Evolutionary conservation across 495 filamentous ascomycete genomes (phyloP).

Genomic region (Articulospora tetracladia): DNA sequence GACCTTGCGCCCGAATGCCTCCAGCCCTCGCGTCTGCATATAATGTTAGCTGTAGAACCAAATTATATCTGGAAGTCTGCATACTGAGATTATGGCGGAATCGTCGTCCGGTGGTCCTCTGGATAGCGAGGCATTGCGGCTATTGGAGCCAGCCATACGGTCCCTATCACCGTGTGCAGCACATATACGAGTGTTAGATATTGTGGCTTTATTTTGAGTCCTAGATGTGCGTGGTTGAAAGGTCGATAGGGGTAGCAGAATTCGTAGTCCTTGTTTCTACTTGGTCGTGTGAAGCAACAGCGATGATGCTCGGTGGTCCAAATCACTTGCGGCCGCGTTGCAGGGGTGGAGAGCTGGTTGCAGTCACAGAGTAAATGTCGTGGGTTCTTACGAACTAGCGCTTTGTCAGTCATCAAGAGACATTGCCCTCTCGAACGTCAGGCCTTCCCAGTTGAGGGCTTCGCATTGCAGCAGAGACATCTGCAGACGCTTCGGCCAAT

Average conservation of each 20-base stretch:
- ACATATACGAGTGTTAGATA: slow-evolving; percentile 14
- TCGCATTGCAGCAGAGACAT: too few relatives aligned
- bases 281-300: slow-evolving; percentile 22
- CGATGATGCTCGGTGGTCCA: slow-evolving; percentile 15
- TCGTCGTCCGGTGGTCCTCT: slow-evolving; percentile 34
- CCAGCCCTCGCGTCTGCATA: slow-evolving; percentile 74
- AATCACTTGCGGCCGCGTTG: neutral
- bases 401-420: too few relatives aligned
- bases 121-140: slow-evolving; percentile 44
- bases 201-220: neutral
- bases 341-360: neutral
- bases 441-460: too few relatives aligned
- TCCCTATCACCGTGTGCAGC: slow-evolving; percentile 21
- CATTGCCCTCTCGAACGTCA: neutral
- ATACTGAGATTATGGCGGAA: slow-evolving; percentile 49
- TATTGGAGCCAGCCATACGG: slow-evolving; percentile 51
- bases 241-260: neutral
- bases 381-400: too few relatives aligned
- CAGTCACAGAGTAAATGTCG: neutral
- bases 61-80: neutral
- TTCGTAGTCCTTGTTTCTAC: slow-evolving; percentile 17
- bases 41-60: neutral
- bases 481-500: too few relatives aligned
- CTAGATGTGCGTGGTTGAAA: neutral
- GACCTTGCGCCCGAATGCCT: slow-evolving; percentile 92